Conservation (phyloP, 139 green algal species). For the Volvox reticuliferus region DNA sequence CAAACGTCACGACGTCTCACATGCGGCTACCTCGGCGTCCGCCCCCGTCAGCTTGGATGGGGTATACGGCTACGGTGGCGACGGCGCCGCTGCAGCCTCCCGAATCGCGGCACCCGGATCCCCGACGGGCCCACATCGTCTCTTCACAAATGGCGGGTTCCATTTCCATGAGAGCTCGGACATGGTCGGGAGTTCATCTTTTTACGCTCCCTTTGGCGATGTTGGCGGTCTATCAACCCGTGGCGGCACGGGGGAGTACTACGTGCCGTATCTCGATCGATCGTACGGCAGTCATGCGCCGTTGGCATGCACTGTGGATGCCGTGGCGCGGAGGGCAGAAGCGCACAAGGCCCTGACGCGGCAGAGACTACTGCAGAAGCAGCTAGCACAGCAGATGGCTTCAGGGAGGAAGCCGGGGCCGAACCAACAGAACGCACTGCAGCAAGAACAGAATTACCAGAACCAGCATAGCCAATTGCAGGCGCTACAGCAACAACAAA, state of each 20-base stretch:
- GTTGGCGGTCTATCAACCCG: neutral
- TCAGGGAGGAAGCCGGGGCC: neutral
- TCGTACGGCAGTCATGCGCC: slow-evolving; percentile 12
- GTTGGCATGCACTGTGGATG: slow-evolving; percentile 23
- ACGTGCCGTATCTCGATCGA: slow-evolving; percentile 29
- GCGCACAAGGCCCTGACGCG: slow-evolving; percentile 43
- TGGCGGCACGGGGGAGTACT: neutral
- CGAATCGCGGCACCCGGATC: neutral
- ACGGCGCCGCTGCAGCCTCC: neutral
- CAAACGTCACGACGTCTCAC: neutral
- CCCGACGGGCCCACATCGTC: neutral
- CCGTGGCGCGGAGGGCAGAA: slow-evolving; percentile 23
- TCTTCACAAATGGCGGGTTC: neutral
- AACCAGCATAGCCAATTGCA: neutral
- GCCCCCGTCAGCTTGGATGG: neutral
- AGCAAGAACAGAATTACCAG: neutral
- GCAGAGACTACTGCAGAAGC: slow-evolving; percentile 25
- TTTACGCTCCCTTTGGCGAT: neutral
- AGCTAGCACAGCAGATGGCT: neutral
- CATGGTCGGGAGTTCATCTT: neutral
- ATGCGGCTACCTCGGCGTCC: neutral
- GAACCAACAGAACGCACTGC: neutral
- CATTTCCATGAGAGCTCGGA: neutral
- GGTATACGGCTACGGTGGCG: neutral
- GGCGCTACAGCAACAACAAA: neutral